These are phyloP conservation scores for Lasiosphaeria hispida DNA, from an alignment of 495 filamentous ascomycete genomes.

Conservation along the genomic window DNA sequence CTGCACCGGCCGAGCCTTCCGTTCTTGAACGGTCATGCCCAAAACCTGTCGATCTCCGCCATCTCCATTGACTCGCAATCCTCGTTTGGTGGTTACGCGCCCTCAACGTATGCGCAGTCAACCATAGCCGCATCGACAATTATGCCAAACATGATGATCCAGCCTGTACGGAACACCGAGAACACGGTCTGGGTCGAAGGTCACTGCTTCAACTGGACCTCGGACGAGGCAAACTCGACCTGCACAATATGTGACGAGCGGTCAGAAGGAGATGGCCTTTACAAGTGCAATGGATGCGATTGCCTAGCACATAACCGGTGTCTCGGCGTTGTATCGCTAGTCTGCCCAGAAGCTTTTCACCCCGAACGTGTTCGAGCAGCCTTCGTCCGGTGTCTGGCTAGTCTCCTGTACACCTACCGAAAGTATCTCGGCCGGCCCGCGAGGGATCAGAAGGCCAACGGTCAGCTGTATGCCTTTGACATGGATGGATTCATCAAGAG, in stretches of 20 bases:
- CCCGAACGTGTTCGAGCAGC: conserved; percentile 87
- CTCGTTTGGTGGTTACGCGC: conserved; percentile 78
- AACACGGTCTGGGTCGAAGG: conserved; percentile 90
- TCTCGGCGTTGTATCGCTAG: conserved; percentile 73
- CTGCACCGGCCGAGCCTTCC: conserved; percentile 79
- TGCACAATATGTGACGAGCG: conserved; percentile 90
- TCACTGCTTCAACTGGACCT: conserved; percentile 77
- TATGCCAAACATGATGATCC: conserved; percentile 84
- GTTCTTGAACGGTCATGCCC: conserved; percentile 72
- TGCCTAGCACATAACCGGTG: conserved; percentile 78
- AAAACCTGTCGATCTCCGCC: conserved; percentile 81
- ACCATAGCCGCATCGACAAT: conserved; percentile 98
- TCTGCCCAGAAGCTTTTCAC: conserved; percentile 87
- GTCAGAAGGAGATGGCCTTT: conserved; percentile 80
- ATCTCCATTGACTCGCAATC: conserved; percentile 71
- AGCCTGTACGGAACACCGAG: conserved; percentile 82
- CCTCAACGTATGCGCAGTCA: conserved; percentile 92
- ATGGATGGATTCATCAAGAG: conserved; percentile 91
- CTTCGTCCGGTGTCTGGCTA: conserved; percentile 91
- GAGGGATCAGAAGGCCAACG: conserved; percentile 79
- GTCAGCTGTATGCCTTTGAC: conserved; percentile 87
- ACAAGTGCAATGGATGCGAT: conserved; percentile 77
- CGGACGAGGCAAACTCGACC: conserved; percentile 62
- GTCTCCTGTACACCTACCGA: conserved; percentile 93
- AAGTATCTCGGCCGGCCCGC: conserved; percentile 73